Conservation (phyloP, 108 stramenopile genomes). For the Hondaea fermentalgiana region DNA sequence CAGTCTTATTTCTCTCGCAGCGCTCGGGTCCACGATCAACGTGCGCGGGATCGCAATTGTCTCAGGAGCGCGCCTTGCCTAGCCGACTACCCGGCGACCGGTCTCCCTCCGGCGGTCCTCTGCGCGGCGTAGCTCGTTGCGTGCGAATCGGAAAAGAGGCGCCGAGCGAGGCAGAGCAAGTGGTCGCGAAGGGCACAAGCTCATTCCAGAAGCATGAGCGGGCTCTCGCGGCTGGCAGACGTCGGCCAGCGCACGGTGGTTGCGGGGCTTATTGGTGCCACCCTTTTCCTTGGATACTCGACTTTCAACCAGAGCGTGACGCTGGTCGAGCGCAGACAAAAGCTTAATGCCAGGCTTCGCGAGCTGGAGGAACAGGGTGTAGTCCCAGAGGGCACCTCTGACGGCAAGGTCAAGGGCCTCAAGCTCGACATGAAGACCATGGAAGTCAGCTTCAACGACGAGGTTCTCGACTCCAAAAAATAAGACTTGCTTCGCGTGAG, state of each 20-base stretch:
- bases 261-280: neutral
- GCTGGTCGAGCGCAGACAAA: neutral
- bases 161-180: neutral
- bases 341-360: neutral
- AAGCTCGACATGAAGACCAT: conserved; percentile 1
- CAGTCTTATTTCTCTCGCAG: too few species aligned
- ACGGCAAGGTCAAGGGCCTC: neutral
- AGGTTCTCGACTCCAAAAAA: neutral
- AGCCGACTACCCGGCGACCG: too few species aligned
- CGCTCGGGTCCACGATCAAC: too few species aligned
- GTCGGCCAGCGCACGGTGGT: neutral
- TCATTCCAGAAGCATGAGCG: neutral
- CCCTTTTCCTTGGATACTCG: neutral
- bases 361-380: neutral
- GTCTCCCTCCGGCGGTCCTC: too few species aligned
- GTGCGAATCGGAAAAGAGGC: too few species aligned
- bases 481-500: neutral
- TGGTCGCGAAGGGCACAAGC: neutral
- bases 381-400: neutral
- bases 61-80: too few species aligned
- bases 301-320: neutral
- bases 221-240: neutral
- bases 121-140: too few species aligned
- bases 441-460: neutral
- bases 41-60: too few species aligned